Conservation (phyloP, 1,284 basidiomycete genomes). For the Austroboletus novae-zelandiae region DNA sequence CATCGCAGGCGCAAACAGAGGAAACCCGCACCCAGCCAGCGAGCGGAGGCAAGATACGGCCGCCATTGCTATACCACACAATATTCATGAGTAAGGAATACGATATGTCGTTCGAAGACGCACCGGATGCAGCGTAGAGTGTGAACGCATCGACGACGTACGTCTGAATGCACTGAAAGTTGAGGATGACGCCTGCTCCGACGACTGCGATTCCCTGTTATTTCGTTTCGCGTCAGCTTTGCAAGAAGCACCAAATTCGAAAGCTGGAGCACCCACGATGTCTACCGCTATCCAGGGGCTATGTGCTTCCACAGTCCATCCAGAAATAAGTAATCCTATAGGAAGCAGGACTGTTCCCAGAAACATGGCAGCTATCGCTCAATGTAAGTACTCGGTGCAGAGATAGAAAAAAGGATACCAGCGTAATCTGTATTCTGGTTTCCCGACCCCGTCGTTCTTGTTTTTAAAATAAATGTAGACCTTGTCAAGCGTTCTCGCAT, state of each 20-base stretch:
- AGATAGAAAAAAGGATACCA: slow-evolving; percentile 4
- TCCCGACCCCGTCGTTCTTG: slow-evolving; percentile 44
- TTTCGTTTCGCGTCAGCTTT: background rate
- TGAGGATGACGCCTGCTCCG: slow-evolving; percentile 44
- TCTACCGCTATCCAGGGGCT: slow-evolving; percentile 69
- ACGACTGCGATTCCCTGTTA: slow-evolving; percentile 50
- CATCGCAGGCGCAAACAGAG: slow-evolving; percentile 66
- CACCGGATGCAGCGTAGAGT: slow-evolving; percentile 51
- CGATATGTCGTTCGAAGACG: slow-evolving; percentile 7
- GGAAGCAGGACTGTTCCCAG: slow-evolving; percentile 55
- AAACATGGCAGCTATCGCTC: slow-evolving; percentile 52
- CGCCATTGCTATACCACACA: slow-evolving; percentile 46
- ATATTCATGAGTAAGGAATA: background rate
- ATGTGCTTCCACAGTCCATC: slow-evolving; percentile 59
- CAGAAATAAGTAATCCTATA: slow-evolving; percentile 59
- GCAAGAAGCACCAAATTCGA: background rate
- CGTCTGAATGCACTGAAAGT: slow-evolving; percentile 47
- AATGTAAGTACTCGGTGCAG: slow-evolving; percentile 1
- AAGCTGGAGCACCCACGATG: slow-evolving; percentile 42
- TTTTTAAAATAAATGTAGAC: slow-evolving; percentile 43
- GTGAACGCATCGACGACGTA: slow-evolving; percentile 59
- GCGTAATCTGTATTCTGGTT: slow-evolving; percentile 46
- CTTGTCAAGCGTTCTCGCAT: slow-evolving; percentile 46
- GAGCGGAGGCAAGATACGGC: slow-evolving; percentile 58
- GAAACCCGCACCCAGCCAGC: slow-evolving; percentile 64